phyloP scores from a whole-genome alignment of 2,329 filamentous ascomycete genomes.

The Ambrosiella cleistominuta region DNA sequence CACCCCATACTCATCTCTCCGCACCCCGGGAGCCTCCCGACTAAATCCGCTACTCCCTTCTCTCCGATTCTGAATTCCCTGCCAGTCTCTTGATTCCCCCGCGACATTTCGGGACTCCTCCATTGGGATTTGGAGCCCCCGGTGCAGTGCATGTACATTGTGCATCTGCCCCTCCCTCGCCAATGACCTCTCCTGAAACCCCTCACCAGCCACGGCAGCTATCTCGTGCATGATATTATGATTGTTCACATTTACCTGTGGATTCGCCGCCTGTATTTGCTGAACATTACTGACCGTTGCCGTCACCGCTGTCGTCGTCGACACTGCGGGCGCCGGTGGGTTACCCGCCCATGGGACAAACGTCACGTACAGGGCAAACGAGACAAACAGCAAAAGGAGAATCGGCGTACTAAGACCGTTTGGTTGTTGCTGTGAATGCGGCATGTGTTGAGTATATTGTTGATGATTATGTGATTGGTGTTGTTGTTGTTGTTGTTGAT shows the following conservation, averaged over 20 bases:
- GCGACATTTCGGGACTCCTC: too few relatives aligned
- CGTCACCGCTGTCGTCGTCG: background rate
- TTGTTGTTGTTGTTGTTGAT: background rate
- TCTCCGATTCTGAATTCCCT: too few relatives aligned
- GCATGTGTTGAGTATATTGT: conserved; percentile 8
- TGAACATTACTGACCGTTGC: background rate
- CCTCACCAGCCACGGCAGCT: background rate
- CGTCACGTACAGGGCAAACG: conserved; percentile 12
- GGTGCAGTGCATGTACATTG: background rate
- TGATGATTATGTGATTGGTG: conserved; percentile 1
- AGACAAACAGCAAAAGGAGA: conserved; percentile 12
- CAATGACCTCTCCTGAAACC: background rate
- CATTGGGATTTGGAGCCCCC: background rate
- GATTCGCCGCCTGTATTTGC: background rate
- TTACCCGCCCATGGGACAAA: conserved; percentile 12
- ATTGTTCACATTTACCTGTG: conserved; percentile 6
- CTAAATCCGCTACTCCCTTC: too few relatives aligned
- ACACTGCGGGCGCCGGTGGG: background rate
- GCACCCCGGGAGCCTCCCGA: too few relatives aligned
- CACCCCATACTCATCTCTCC: too few relatives aligned
- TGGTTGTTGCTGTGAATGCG: conserved; percentile 4
- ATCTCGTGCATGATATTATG: background rate
- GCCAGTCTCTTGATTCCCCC: too few relatives aligned
- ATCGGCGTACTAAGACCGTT: conserved; percentile 11
- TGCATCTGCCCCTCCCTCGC: background rate